Percentiles rank a stretch among this genome's conserved stretches.
phyloP scores from a whole-genome alignment of 2,329 filamentous ascomycete genomes.

The Clonostachys byssicola region DNA sequence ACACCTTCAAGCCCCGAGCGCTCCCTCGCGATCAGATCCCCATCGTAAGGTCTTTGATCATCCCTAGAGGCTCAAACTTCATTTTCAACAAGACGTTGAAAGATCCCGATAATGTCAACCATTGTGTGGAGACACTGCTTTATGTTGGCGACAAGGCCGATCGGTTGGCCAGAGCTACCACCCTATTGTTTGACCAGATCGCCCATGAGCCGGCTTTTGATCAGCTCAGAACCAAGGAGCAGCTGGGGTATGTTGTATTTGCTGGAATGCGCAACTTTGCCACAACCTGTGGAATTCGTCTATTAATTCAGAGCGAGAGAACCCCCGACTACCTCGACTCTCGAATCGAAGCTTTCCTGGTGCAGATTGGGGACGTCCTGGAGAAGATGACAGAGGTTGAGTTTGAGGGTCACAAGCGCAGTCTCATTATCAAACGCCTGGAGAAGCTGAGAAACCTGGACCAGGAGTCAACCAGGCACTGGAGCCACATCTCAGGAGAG shows the following conservation, averaged over 20 bases:
- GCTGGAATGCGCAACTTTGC: slow-evolving; percentile 67
- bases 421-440: slow-evolving; percentile 78
- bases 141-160: slow-evolving; percentile 68
- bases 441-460: slow-evolving; percentile 92
- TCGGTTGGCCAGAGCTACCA: slow-evolving; percentile 66
- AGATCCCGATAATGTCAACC: slow-evolving; percentile 86
- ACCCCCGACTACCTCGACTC: slow-evolving; percentile 79
- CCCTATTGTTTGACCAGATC: slow-evolving; percentile 82
- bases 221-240: slow-evolving; percentile 92
- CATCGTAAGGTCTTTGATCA: slow-evolving; percentile 69
- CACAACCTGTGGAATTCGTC: slow-evolving; percentile 81
- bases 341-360: slow-evolving; percentile 82
- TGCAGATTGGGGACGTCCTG: slow-evolving; percentile 60
- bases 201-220: slow-evolving; percentile 92
- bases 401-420: slow-evolving; percentile 88
- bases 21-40: slow-evolving; percentile 78
- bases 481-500: slow-evolving; percentile 80
- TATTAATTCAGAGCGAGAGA: slow-evolving; percentile 91
- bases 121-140: slow-evolving; percentile 77
- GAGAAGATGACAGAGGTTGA: slow-evolving; percentile 74
- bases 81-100: slow-evolving; percentile 77
- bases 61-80: slow-evolving; percentile 78
- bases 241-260: slow-evolving; percentile 95
- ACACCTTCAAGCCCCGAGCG: slow-evolving; percentile 66
- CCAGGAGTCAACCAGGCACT: slow-evolving; percentile 78